These are phyloP conservation scores for Ceratocystis alfenasii DNA, from an alignment of 2,329 filamentous ascomycete genomes.

Conservation along the genomic window DNA sequence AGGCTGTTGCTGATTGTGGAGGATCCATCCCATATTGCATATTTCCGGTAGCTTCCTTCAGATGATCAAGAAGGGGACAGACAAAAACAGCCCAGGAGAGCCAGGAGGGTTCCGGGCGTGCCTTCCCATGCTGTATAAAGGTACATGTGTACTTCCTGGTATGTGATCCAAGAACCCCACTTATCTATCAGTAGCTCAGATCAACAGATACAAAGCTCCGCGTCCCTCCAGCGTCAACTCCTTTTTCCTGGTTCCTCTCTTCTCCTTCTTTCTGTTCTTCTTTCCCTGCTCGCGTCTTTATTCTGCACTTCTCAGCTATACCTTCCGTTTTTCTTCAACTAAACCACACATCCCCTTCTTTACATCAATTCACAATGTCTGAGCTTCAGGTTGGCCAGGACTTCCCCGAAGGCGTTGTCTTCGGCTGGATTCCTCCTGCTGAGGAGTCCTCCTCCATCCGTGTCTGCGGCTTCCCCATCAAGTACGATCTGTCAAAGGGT, in stretches of 20 bases:
- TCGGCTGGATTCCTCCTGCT: slow-evolving; percentile 72
- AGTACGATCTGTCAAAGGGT: slow-evolving; percentile 69
- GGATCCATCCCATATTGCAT: slow-evolving; percentile 4
- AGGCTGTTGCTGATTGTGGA: background rate
- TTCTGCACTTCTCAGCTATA: background rate
- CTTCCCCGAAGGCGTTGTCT: slow-evolving; percentile 70
- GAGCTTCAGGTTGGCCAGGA: slow-evolving; percentile 67
- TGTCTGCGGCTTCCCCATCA: slow-evolving; percentile 64
- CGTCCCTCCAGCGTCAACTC: background rate
- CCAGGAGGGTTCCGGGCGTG: background rate
- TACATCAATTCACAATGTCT: slow-evolving; percentile 35
- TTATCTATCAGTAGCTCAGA: slow-evolving; percentile 10
- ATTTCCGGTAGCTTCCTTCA: background rate
- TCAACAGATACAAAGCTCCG: slow-evolving; percentile 12
- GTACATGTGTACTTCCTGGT: slow-evolving; percentile 9
- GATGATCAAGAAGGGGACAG: background rate
- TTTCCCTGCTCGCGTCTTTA: background rate
- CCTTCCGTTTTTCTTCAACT: background rate
- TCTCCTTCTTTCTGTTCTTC: slow-evolving; percentile 4
- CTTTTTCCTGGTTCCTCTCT: slow-evolving; percentile 8
- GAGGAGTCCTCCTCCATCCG: slow-evolving; percentile 56
- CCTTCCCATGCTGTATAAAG: background rate
- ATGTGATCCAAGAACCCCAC: background rate
- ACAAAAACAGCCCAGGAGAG: background rate
- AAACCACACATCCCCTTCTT: background rate